Evolutionary conservation across 768 basidiomycete species (phyloP).

Genomic region (Phaffia tasmanica): DNA sequence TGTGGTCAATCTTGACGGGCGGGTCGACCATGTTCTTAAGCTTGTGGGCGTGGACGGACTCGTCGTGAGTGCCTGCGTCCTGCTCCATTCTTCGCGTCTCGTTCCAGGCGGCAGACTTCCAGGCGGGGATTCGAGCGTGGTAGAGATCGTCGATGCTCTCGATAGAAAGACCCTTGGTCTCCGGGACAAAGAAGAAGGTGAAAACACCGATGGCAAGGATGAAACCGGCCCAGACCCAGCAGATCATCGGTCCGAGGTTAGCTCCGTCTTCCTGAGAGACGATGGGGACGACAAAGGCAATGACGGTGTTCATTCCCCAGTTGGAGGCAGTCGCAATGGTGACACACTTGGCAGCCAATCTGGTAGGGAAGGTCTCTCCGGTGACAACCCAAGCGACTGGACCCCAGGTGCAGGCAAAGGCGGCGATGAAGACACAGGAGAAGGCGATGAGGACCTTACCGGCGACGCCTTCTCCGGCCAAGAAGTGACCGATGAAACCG

Average conservation of each 20-base stretch:
- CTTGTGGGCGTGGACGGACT: no score
- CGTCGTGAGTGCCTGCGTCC: no score
- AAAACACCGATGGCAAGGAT: slow-evolving; percentile 29
- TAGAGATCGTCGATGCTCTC: slow-evolving; percentile 24
- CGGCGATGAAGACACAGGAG: slow-evolving; percentile 38
- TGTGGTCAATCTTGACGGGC: no score
- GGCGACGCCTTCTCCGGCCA: slow-evolving; percentile 32
- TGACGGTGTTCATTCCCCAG: slow-evolving; percentile 32
- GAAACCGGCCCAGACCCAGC: slow-evolving; percentile 37
- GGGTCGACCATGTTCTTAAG: no score
- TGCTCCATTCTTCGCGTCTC: background rate
- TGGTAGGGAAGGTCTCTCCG: slow-evolving; percentile 38
- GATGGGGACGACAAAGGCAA: slow-evolving; percentile 38
- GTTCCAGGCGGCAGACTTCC: slow-evolving; percentile 8
- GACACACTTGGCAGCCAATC: slow-evolving; percentile 36
- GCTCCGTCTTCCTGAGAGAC: slow-evolving; percentile 23
- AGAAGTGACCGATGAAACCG: slow-evolving; percentile 35
- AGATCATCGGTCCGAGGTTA: slow-evolving; percentile 37
- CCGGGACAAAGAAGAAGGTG: slow-evolving; percentile 23
- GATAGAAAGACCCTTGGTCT: slow-evolving; percentile 26
- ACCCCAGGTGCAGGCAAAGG: slow-evolving; percentile 36
- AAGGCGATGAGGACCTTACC: slow-evolving; percentile 39
- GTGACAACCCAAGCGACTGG: slow-evolving; percentile 38
- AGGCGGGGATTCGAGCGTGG: slow-evolving; percentile 19
- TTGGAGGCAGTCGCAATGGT: slow-evolving; percentile 38